phyloP scores from a whole-genome alignment of 2,329 filamentous ascomycete genomes.

The Colletotrichum simmondsii region DNA sequence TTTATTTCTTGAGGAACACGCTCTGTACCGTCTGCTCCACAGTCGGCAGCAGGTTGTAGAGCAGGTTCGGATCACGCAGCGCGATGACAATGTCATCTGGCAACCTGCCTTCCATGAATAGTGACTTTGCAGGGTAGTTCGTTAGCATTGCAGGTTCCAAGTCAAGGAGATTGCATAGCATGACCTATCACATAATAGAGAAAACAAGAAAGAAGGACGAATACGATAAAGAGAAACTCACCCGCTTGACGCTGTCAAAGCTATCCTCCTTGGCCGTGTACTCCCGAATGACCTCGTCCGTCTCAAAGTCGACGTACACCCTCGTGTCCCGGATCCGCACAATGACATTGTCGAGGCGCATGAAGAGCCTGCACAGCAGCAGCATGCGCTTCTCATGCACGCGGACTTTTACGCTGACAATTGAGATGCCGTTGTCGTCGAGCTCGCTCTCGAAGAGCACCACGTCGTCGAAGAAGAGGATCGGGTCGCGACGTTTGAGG shows the following conservation, averaged over 20 bases:
- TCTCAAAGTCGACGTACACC: conserved; percentile 89
- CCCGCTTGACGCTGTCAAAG: conserved; percentile 81
- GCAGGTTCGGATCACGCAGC: conserved; percentile 82
- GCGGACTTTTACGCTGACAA: conserved; percentile 89
- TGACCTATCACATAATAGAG: conserved; percentile 8
- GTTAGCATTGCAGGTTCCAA: conserved; percentile 34
- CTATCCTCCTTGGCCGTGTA: conserved; percentile 88
- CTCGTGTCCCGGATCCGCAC: conserved; percentile 90
- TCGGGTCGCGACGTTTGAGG: conserved; percentile 89
- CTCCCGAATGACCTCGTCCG: conserved; percentile 83
- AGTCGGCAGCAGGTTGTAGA: conserved; percentile 76
- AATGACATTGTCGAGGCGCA: conserved; percentile 91
- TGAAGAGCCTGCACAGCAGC: conserved; percentile 86
- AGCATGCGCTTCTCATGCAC: conserved; percentile 93
- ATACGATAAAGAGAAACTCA: conserved; percentile 49
- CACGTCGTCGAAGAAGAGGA: conserved; percentile 96
- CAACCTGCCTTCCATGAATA: conserved; percentile 59
- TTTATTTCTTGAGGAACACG: conserved; percentile 24
- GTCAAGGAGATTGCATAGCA: too few species aligned
- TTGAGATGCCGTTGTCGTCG: conserved; percentile 94
- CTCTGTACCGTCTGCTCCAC: conserved; percentile 75
- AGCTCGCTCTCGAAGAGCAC: conserved; percentile 97
- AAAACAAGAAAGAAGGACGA: not conserved
- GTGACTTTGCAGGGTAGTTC: conserved; percentile 47
- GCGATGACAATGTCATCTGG: conserved; percentile 81